Evolutionary conservation across 129 eudicot genomes (phyloP), one percentile per base, ranked within the genome.

Genomic region (Flaveria robusta): DNA sequence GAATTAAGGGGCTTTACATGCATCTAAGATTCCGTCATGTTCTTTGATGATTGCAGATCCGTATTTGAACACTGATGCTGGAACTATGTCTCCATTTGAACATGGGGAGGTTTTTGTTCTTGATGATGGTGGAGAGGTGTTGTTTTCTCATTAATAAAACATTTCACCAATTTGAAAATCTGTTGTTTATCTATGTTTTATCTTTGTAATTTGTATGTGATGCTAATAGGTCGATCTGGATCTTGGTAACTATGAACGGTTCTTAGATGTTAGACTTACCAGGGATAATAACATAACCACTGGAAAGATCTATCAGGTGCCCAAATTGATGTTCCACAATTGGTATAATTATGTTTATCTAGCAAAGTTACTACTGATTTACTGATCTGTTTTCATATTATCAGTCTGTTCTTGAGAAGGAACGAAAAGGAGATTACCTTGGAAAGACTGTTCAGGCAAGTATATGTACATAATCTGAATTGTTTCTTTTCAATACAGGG

Each of bases 81-180:
- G 98, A 42, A 94, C 98, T 12, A 94, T 94, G 98, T 94, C 98
- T 37, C 98, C 98, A 5, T 94, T 94, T 77, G 98, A 94, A 76
- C 98, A 94, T 9, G 98, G 98, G 51, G 98, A 94, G 84, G 98
- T 94, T 84, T 94, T 90, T 26, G 98, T 94, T 70, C 97, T 94
- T 50, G 98, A 94, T 26, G 98, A 91, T 84, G 98, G 98, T 37
- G 97, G 98, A 85, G 98, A 94, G 97, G 98, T 94, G 60, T 46
- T 24, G 50, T 68, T 68, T 65, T 55, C 39, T 39, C 66, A 68
- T 39, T 65, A 42, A 10, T 60, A 19, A 23, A 29, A 58, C 24
- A 19, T 50, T 34, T 72, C 4, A 18, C 37, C 22, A n/a, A 56
- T 15, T 72, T 72, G 4, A 43, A 18, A 50, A 24, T 4, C 6